Evolutionary conservation across 169 alveolate genomes (phyloP).

Genomic region (Eimeria falciformis): DNA sequence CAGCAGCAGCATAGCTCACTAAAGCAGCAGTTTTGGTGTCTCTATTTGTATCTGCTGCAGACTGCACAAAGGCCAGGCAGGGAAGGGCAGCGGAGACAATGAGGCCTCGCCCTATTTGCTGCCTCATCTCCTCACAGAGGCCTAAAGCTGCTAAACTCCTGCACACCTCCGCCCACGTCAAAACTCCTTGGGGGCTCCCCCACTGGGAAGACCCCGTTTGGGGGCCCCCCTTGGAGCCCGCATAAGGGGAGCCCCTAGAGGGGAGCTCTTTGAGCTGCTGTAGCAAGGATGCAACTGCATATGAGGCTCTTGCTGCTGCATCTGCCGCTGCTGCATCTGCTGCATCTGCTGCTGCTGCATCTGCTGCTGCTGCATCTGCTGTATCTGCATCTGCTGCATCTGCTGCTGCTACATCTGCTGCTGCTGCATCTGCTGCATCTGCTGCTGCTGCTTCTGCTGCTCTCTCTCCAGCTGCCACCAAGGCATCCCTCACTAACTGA

Average conservation of each 20-base stretch:
- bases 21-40: not conserved
- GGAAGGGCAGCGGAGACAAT: conserved; percentile 54
- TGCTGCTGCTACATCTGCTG: not conserved
- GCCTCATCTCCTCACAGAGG: not conserved
- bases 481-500: conserved; percentile 22
- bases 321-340: not conserved
- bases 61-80: not conserved
- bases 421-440: conserved; percentile 19
- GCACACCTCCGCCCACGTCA: not conserved
- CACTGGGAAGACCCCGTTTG: too few relatives aligned
- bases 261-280: not conserved
- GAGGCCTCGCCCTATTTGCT: conserved; percentile 23
- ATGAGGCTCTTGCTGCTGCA: conserved; percentile 29
- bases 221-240: not conserved
- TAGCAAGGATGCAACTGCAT: conserved; percentile 16
- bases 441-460: conserved; percentile 54
- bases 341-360: not conserved
- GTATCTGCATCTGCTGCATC: not conserved
- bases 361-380: conserved; percentile 19
- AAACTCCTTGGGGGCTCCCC: not conserved
- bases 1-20: conserved; percentile 3
- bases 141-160: conserved; percentile 23
- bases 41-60: not conserved
- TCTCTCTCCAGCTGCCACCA: not conserved
- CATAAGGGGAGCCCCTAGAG: not conserved